Evolutionary conservation across 2,329 filamentous ascomycete species (phyloP).

Genomic region (Xylariaceae sp.): DNA sequence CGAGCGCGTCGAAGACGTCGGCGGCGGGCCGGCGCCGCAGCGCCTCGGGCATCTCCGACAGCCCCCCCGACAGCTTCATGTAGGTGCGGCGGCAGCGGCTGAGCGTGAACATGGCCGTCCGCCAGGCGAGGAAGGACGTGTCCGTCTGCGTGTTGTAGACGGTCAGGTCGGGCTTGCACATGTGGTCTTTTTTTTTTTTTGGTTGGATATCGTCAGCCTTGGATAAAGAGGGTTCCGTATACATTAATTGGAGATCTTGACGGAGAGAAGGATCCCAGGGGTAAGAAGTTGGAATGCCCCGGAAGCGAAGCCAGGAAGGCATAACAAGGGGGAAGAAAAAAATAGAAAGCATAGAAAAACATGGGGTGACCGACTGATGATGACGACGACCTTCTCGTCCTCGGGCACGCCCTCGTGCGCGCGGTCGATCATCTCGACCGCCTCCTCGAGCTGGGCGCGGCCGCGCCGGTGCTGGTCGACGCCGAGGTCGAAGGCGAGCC

Average conservation of each 20-base stretch:
- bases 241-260: no score
- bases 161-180: constrained; percentile 77
- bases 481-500: constrained; percentile 72
- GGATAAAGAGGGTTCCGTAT: no score
- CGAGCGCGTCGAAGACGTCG: constrained; percentile 54
- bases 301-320: no score
- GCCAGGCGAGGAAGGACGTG: constrained; percentile 61
- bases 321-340: no score
- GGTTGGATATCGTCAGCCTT: no score
- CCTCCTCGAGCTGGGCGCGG: constrained; percentile 63
- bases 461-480: constrained; percentile 75
- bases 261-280: no score
- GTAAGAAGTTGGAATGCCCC: no score
- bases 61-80: constrained; percentile 85
- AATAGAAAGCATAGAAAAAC: no score
- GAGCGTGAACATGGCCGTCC: constrained; percentile 58
- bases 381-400: constrained; percentile 54
- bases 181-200: constrained; percentile 78
- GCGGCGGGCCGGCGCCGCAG: constrained; percentile 41
- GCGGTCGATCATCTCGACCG: constrained; percentile 59
- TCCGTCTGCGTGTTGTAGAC: constrained; percentile 49
- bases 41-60: constrained; percentile 65
- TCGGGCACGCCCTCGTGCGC: constrained; percentile 56
- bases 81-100: constrained; percentile 59
- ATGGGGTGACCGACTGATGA: constrained; percentile 59